Conservation (phyloP, 768 basidiomycete species). For the Calocera cornea region DNA sequence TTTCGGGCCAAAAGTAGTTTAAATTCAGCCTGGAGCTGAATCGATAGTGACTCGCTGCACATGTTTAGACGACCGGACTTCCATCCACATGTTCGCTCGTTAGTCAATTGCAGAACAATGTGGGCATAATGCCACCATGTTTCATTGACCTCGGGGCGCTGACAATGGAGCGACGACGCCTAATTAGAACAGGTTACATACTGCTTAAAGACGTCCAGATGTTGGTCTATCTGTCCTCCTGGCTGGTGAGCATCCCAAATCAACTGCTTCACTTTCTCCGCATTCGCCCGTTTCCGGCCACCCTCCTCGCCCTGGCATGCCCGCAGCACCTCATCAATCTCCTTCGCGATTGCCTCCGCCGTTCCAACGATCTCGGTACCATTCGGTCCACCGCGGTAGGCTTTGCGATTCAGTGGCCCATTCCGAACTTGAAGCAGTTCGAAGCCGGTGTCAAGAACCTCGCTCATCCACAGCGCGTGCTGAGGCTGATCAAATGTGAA, state of each 20-base stretch:
- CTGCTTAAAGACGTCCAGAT: not conserved
- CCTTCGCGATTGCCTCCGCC: slow-evolving; percentile 16
- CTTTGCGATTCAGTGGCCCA: slow-evolving; percentile 13
- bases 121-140: too few species aligned
- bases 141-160: too few species aligned
- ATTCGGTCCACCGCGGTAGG: slow-evolving; percentile 3
- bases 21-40: too few species aligned
- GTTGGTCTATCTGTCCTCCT: slow-evolving; percentile 3
- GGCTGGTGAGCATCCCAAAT: slow-evolving; percentile 9
- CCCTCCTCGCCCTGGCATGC: slow-evolving; percentile 19
- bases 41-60: too few species aligned
- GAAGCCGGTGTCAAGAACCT: slow-evolving; percentile 13
- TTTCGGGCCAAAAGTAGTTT: too few species aligned
- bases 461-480: slow-evolving; percentile 16
- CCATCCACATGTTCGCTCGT: too few species aligned
- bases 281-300: slow-evolving; percentile 16
- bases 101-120: too few species aligned
- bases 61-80: too few species aligned
- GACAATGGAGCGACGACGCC: too few species aligned
- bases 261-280: slow-evolving; percentile 8
- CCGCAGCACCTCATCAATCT: slow-evolving; percentile 14
- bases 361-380: slow-evolving; percentile 10
- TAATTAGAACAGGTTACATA: not conserved
- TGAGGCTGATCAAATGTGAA: slow-evolving; percentile 18
- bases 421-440: slow-evolving; percentile 18